Conservation (phyloP, 306 rosid species). For the Vachellia pachyceras region DNA sequence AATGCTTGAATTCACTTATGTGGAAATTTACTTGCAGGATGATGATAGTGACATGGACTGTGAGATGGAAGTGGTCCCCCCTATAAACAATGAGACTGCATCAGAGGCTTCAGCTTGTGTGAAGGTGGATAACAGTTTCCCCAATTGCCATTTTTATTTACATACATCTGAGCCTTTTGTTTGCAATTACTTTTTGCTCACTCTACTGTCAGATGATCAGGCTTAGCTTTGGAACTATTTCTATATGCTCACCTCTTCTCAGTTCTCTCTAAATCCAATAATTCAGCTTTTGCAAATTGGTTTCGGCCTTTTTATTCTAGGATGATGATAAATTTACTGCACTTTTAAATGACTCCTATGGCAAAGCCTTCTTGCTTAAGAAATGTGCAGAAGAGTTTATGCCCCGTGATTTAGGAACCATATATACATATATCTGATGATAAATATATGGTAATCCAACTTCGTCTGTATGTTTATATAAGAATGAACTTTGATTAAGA, state of each 20-base stretch:
- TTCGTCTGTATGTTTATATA: background rate
- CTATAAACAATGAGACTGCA: slow-evolving; percentile 57
- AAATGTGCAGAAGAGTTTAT: background rate
- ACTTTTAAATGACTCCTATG: background rate
- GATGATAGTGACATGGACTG: slow-evolving; percentile 87
- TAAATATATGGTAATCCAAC: background rate
- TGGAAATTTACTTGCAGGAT: slow-evolving; percentile 65
- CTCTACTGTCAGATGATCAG: slow-evolving; percentile 25
- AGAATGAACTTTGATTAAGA: background rate
- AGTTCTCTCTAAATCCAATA: background rate
- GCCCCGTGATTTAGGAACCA: background rate
- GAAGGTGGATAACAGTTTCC: slow-evolving; percentile 59
- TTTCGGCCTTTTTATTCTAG: background rate
- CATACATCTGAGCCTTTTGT: slow-evolving; percentile 6
- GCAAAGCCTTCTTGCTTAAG: background rate
- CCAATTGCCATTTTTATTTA: slow-evolving; percentile 12
- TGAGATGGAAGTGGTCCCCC: slow-evolving; percentile 70
- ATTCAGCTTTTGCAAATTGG: slow-evolving; percentile 24
- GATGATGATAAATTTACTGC: background rate
- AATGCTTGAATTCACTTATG: slow-evolving; percentile 16
- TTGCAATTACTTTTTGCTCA: slow-evolving; percentile 22
- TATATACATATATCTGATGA: background rate
- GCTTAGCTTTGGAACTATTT: slow-evolving; percentile 13
- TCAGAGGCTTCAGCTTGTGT: slow-evolving; percentile 84
- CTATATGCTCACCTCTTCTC: slow-evolving; percentile 3